Evolutionary conservation across 805 yeast genomes (phyloP).

Genomic region (Saturnispora sekii): DNA sequence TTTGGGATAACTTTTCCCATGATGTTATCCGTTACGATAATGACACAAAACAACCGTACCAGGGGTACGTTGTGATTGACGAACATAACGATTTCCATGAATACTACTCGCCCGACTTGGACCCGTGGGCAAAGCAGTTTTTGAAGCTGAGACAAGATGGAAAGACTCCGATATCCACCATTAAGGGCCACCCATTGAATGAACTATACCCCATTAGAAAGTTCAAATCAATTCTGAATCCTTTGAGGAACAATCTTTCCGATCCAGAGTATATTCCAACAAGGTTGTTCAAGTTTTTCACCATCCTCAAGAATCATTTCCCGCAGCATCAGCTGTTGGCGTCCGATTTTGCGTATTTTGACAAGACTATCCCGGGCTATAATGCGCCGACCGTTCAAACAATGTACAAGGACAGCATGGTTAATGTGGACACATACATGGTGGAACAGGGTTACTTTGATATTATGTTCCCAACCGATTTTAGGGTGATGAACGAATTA

Average conservation of each 20-base stretch:
- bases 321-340: conserved; percentile 69
- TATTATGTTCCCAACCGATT: conserved; percentile 80
- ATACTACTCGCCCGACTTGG: conserved; percentile 54
- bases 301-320: conserved; percentile 50
- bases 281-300: conserved; percentile 53
- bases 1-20: conserved; percentile 76
- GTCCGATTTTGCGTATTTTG: conserved; percentile 54
- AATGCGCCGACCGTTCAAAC: conserved; percentile 78
- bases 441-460: conserved; percentile 81
- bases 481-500: conserved; percentile 47
- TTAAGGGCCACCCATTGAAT: conserved; percentile 47
- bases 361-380: conserved; percentile 46
- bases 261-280: conserved; percentile 82
- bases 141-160: conserved; percentile 47
- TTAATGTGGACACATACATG: conserved; percentile 66
- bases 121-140: conserved; percentile 44
- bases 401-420: conserved; percentile 53
- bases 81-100: conserved; percentile 68
- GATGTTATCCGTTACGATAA: conserved; percentile 72
- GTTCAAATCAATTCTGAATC: conserved; percentile 43
- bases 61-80: conserved; percentile 70
- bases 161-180: conserved; percentile 24
- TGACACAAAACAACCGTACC: conserved; percentile 54
- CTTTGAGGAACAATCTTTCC: conserved; percentile 56
- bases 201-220: conserved; percentile 35